Evolutionary conservation across 2,329 filamentous ascomycete genomes (phyloP), one percentile per base, ranked within the genome.

Genomic region (Claviceps purpurea): DNA sequence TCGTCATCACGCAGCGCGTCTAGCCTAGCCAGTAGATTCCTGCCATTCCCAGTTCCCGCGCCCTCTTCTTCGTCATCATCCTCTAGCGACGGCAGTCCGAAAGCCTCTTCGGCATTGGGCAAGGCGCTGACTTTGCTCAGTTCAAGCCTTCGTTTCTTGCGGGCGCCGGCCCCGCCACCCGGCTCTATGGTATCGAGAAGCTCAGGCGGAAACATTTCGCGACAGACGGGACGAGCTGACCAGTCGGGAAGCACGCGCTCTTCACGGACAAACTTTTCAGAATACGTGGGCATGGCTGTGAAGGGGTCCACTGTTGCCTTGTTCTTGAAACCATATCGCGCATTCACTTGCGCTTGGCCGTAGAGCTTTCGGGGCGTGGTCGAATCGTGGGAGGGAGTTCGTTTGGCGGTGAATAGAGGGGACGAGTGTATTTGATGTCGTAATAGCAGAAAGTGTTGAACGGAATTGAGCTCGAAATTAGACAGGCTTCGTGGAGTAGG

Each of bases 251-350:
- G 67, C 3, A 72, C 70, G 45, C 77, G 70, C 52, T 77, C 73
- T 43, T 72, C 68, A 54, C 71, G 70, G 39, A 71, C 66, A 60
- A 81, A 80, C 53, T 72, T 72, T 58, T 79, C 72, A 44, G 75
- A 77, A 66, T 79, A 81, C 54, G 74, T 75, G n/a, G 76, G 76
- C 52, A 81, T 72, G 42, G 74, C 70, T n/a, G 70, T 73, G 62
- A 82, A 82, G 20, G 78, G 76, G 61, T 81, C 77, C 49, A 76
- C 59, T 13, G 74, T 77, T 40, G 77, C 77, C 58, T 74, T 76
- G 65, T 68, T 79, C 62, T 72, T 73, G 58, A 75, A 65, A 55
- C 72, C 75, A 65, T 76, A 81, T 51, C 72, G 73, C 56, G 73
- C 72, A 64, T 81, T 81, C 61, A 74, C 66, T 64, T 81, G 78